These are phyloP conservation scores for Saccharomyces hybrid DNA, from an alignment of 1,139 yeast species.

Conservation along the genomic window DNA sequence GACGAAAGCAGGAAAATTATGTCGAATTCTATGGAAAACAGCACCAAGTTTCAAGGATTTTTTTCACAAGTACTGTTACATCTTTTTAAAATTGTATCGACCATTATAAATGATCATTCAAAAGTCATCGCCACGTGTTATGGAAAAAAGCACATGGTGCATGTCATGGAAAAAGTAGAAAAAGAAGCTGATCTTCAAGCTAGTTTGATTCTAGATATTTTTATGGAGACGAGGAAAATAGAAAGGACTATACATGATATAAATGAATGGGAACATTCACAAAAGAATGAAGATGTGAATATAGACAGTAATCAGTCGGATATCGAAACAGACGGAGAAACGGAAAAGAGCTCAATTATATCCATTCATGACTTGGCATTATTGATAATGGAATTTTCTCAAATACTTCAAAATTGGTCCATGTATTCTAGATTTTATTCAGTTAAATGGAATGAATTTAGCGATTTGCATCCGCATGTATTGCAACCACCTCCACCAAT, in stretches of 20 bases:
- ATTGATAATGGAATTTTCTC: constrained; percentile 58
- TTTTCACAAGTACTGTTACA: constrained; percentile 68
- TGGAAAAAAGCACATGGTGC: constrained; percentile 55
- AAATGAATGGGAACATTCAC: constrained; percentile 11
- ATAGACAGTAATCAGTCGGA: background rate
- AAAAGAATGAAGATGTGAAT: constrained; percentile 4
- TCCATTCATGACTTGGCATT: constrained; percentile 50
- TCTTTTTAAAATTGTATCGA: constrained; percentile 76
- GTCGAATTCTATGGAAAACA: constrained; percentile 26
- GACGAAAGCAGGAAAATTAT: constrained; percentile 55
- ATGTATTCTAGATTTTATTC: constrained; percentile 72
- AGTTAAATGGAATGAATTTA: constrained; percentile 49
- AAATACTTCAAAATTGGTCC: constrained; percentile 81
- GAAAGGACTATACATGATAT: constrained; percentile 52
- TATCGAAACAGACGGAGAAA: constrained; percentile 1
- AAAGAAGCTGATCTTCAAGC: constrained; percentile 87
- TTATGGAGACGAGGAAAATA: constrained; percentile 44
- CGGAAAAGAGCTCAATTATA: constrained; percentile 25
- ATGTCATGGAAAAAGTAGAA: constrained; percentile 68
- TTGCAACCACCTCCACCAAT: constrained; percentile 48
- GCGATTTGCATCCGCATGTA: constrained; percentile 17
- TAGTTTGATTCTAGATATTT: constrained; percentile 79
- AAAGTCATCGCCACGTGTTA: constrained; percentile 69
- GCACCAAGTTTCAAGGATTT: constrained; percentile 33
- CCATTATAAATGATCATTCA: constrained; percentile 80